These are phyloP conservation scores for Fereydounia khargensis DNA, from an alignment of 1,284 basidiomycete species.

Conservation along the genomic window DNA sequence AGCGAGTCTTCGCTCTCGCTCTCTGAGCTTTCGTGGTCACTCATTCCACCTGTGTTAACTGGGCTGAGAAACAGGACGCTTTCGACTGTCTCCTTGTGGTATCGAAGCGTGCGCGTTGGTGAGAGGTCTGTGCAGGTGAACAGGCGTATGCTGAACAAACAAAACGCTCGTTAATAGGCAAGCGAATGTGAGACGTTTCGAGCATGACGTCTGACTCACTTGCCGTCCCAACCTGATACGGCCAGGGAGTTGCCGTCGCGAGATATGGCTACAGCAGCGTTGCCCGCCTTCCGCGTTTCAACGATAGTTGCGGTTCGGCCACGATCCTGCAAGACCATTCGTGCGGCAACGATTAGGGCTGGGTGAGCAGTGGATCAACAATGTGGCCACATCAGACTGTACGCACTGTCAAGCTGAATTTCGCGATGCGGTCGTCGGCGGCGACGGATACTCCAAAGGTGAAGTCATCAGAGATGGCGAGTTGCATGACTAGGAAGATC, in stretches of 20 bases:
- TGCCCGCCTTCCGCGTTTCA: slow-evolving; percentile 4
- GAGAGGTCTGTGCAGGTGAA: slow-evolving; percentile 1
- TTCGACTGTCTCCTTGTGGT: slow-evolving; percentile 28
- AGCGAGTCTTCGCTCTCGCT: neutral
- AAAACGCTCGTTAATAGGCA: neutral
- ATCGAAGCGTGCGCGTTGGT: slow-evolving; percentile 7
- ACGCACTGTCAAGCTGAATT: slow-evolving; percentile 3
- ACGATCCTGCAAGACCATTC: neutral
- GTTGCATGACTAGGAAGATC: slow-evolving; percentile 18
- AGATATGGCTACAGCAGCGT: slow-evolving; percentile 12
- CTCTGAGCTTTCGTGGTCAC: neutral
- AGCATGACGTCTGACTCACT: slow-evolving; percentile 18
- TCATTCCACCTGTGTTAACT: no score
- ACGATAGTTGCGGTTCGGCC: neutral
- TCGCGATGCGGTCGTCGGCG: slow-evolving; percentile 26
- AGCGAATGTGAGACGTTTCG: neutral
- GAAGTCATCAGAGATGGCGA: neutral
- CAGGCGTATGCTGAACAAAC: slow-evolving; percentile 5
- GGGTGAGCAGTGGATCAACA: neutral
- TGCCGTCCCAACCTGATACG: slow-evolving; percentile 25
- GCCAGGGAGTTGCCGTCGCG: slow-evolving; percentile 6
- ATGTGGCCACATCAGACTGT: neutral
- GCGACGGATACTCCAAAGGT: slow-evolving; percentile 13
- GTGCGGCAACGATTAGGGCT: neutral
- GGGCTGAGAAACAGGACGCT: slow-evolving; percentile 8